Conservation (phyloP, 1,284 basidiomycete genomes). For the Irpex sp. region DNA sequence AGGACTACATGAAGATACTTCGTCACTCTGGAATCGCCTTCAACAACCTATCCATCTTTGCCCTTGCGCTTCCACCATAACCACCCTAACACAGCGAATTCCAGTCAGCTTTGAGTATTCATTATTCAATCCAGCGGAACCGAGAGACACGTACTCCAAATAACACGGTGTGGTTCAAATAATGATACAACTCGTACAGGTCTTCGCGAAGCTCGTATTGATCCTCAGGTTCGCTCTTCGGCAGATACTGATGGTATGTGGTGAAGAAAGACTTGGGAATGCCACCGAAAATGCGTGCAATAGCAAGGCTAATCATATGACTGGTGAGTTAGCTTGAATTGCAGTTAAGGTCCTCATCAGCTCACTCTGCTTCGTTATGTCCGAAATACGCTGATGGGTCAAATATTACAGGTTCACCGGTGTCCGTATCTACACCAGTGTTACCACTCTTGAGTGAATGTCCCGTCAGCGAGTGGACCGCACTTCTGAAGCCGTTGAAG, state of each 20-base stretch:
- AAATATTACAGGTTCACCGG: conserved; percentile 68
- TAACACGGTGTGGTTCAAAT: conserved; percentile 78
- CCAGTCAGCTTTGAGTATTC: not conserved
- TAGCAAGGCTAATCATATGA: conserved; percentile 56
- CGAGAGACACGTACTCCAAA: conserved; percentile 56
- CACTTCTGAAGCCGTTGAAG: not conserved
- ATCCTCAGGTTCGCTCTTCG: conserved; percentile 64
- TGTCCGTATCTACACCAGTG: conserved; percentile 53
- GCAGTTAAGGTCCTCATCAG: conserved; percentile 2
- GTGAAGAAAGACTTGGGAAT: conserved; percentile 69
- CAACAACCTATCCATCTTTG: conserved; percentile 54
- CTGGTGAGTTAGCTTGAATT: not conserved
- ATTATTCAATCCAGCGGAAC: conserved; percentile 3
- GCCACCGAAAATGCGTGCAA: conserved; percentile 83
- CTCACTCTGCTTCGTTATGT: conserved; percentile 85
- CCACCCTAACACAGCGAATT: conserved; percentile 37
- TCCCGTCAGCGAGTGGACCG: not conserved
- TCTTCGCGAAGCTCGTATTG: conserved; percentile 70
- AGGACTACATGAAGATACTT: not conserved
- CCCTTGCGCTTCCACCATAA: conserved; percentile 51
- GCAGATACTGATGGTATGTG: conserved; percentile 68
- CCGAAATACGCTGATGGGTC: conserved; percentile 85
- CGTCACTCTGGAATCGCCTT: conserved; percentile 21
- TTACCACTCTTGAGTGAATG: conserved; percentile 59
- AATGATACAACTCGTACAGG: conserved; percentile 85